Base-by-base conservation (phyloP, 1,139 yeast species). In the Pichia kudriavzevii region DNA sequence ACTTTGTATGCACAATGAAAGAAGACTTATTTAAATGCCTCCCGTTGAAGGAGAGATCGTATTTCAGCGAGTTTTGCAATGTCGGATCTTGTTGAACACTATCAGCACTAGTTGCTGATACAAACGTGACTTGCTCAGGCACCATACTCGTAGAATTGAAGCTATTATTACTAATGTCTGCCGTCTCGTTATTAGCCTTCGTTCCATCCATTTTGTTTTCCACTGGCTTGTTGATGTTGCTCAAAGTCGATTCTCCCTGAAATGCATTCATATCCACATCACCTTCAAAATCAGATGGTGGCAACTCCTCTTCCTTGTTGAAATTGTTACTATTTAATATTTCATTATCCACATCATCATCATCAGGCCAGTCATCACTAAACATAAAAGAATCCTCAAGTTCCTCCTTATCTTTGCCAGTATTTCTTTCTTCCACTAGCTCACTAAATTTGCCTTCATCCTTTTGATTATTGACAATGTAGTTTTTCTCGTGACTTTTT, bases 351-450 rank as follows among this genome's bases (percentile, higher is more conserved):
- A 24, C 13, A 14, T 32, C 49, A 52, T 41, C 50, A 51, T 62
- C 68, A 17, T 62, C 66, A 0, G 65, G 63, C 39, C 56, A 55
- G 39, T 79, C 87, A 50, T 79, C 88, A 48, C 84, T 76, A 47
- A 78, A 77, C 38, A 70, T 60, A 43, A 78, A 69, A 3, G 84
- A 77, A 45, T 77, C 87, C 36, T 79, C 85, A 41, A 26, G 19
- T 2, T 39, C 42, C 8, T 34, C 40, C n/a, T 32, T 27, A 5
- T 5, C n/a, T 22, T 23, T 19, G 4, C 15, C 27, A 10, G 24
- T n/a, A 8, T 12, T 10, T 17, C 30, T 15, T 4, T 19, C n/a
- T 27, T 20, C 4, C 11, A 12, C 10, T 10, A 20, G 24, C 18
- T 36, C 48, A 48, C 28, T 18, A 20, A 22, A 26, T 29, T 26